These are phyloP conservation scores for Phanerochaete carnosa DNA, from an alignment of 768 basidiomycete genomes.

Conservation along the genomic window DNA sequence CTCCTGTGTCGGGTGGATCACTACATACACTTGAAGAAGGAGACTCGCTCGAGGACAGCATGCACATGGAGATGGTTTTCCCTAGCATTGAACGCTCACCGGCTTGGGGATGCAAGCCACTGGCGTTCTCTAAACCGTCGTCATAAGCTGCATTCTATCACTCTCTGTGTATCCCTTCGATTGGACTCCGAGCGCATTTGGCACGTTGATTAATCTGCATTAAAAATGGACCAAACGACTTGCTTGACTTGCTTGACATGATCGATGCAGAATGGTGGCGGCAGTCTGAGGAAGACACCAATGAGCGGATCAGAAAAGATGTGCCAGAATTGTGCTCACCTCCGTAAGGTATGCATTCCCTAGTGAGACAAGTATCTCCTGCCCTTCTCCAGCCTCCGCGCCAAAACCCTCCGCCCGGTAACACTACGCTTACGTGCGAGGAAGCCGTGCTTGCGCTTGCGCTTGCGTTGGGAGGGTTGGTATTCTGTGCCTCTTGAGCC, in stretches of 20 bases:
- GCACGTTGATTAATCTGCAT: too few relatives aligned
- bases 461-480: conserved; percentile 91
- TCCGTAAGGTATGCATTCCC: not conserved
- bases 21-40: not conserved
- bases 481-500: conserved; percentile 83
- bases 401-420: conserved; percentile 70
- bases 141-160: not conserved
- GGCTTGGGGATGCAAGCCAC: not conserved
- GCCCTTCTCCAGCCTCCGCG: conserved; percentile 68
- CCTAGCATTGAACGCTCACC: not conserved
- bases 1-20: conserved; percentile 40
- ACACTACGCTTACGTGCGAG: conserved; percentile 68
- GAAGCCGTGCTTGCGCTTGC: conserved; percentile 93
- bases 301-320: too few relatives aligned
- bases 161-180: not conserved
- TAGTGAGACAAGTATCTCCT: conserved; percentile 80
- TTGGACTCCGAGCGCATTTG: too few relatives aligned
- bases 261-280: too few relatives aligned
- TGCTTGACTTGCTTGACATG: too few relatives aligned
- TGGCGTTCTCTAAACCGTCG: not conserved
- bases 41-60: not conserved
- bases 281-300: too few relatives aligned
- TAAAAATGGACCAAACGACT: too few relatives aligned
- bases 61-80: not conserved
- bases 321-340: too few relatives aligned